Evolutionary conservation across 768 basidiomycete genomes (phyloP), one percentile per base, ranked within the genome.

Genomic region (Astraeus odoratus): DNA sequence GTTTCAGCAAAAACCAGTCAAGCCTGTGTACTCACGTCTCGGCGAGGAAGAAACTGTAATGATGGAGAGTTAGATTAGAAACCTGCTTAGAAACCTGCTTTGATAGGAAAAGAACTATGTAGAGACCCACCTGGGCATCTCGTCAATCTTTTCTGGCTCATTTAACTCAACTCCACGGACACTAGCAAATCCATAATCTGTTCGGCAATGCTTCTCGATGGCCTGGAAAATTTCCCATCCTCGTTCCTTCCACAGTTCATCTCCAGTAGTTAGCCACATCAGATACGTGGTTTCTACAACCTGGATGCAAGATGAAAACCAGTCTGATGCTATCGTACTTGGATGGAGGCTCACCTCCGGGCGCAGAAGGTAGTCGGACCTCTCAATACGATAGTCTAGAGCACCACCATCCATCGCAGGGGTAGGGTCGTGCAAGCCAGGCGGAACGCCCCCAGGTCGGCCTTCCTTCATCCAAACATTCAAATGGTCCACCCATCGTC

Each of bases 211-310:
- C 45, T 65, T 67, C 54, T 78, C 69, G 40, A 80, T 74, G 1
- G 77, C 61, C 45, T 76, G 50, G 44, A 52, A 57, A 18, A 63
- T 64, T 26, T 53, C 66, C 70, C 74, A 79, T 41, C 72, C 76
- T 15, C 75, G 66, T 37, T 78, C 74, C 37, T 77, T 63, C 77
- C 78, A 80, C 10, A 61, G 56, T 24, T 58, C 60, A 43, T 75
- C 66, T 5, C 74, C 73, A 1, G 78, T 79, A 4, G 72, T 71
- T 43, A 66, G 63, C 72, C 74, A 80, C 39, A 78, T 54, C 26
- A 78, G 57, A 58, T 75, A 80, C 44, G 78, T 67, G 43, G 69
- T 72, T 57, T 80, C 77, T 3, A 78, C 52, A n/a, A 75, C 64
- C 77, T n/a, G n/a, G n/a, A n/a, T 78, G 48, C 24, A 7, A 1